These are phyloP conservation scores for Arabidopsis thaliana DNA, from an alignment of 345 rosid genomes.

Conservation along the genomic window TAIR10.1 NC_003076.8:23853501-23854000, in stretches of 20 bases:
- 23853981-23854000: constrained; percentile 50
- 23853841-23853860: constrained; percentile 51
- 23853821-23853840: not conserved
- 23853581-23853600: constrained; percentile 30
- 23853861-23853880: constrained; percentile 48
- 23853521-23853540: not conserved
- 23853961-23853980: constrained; percentile 54
- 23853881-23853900: constrained; percentile 58
- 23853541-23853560: constrained; percentile 23
- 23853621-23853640: constrained; percentile 42
- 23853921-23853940: not conserved
- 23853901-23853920: constrained; percentile 54
- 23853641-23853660: constrained; percentile 52
- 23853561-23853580: not conserved
- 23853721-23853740: constrained; percentile 48
- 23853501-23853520: not conserved
- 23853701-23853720: not conserved
- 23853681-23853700: not conserved
- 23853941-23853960: constrained; percentile 32
- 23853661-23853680: not conserved
- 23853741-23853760: constrained; percentile 52
- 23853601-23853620: constrained; percentile 39
- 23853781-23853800: constrained; percentile 58
- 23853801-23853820: constrained; percentile 55
- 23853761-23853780: constrained; percentile 45